Evolutionary conservation across 2,329 filamentous ascomycete species (phyloP), one percentile per base, ranked within the genome.

Genomic region (Camillea tinctor): DNA sequence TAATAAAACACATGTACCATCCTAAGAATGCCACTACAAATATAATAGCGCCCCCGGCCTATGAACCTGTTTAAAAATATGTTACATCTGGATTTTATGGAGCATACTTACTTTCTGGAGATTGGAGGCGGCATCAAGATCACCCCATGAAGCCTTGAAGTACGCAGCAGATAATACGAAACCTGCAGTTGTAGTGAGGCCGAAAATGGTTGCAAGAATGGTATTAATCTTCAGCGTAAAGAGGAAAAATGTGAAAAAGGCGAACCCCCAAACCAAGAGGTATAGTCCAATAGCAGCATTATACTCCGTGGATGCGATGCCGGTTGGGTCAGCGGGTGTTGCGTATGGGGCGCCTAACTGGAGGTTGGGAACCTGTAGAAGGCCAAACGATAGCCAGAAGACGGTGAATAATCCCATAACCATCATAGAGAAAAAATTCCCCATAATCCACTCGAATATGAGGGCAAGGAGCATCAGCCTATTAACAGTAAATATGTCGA

Each of bases 1-100:
- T 83, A 3, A 82, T 80, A 51, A 82, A 77, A 13, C 78, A 78
- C 72, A 83, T 81, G 58, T 83, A 83, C 78, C 80, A 84, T 1
- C 81, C 81, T 4, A 84, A 63, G 0, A 77, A 20, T 0, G 76
- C 78, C 1, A 81, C 78, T 0, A 80, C 69, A 55, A 84, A 83
- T n/a, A 79, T 67, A 13, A 78, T 63, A 1, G 74, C 76, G 1
- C 75, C 77, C 1, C 76, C 76, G 21, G 71, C 71, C 75, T 51
- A 13, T 2, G 4, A 19, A 58, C 8, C 23, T 19, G 48, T 59
- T 44, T 52, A 23, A 30, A 17, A 22, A 49, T 26, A 19, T 19
- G 1, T 20, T 0, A 19, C 15, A 1, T n/a, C 17, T 11, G 6
- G 6, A 48, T 13, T 48, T 17, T 54, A 11, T 44, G 3, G 24